phyloP scores from a whole-genome alignment of 2,329 filamentous ascomycete genomes.

The Trichoderma simmonsii region DNA sequence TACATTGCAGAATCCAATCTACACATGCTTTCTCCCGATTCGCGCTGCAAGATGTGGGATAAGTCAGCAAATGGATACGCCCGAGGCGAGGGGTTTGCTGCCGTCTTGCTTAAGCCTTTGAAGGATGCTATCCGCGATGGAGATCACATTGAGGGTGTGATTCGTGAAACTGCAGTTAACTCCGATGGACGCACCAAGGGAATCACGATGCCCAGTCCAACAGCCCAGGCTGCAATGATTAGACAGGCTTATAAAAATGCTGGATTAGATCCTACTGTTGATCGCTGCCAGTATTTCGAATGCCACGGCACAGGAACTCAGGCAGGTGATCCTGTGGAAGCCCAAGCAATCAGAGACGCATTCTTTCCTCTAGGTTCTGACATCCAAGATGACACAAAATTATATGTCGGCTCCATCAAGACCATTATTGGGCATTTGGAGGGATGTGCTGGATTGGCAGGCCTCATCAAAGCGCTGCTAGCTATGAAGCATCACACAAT shows the following conservation, averaged over 20 bases:
- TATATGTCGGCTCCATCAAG: too few species aligned
- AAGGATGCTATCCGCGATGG: too few species aligned
- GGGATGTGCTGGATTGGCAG: too few species aligned
- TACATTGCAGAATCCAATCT: constrained; percentile 18
- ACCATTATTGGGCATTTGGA: too few species aligned
- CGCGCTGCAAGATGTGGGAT: constrained; percentile 36
- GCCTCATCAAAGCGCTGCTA: constrained; percentile 13
- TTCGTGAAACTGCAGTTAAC: too few species aligned
- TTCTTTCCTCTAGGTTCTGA: background rate
- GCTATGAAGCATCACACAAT: constrained; percentile 21
- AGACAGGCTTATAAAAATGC: constrained; percentile 33
- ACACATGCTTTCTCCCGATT: constrained; percentile 22
- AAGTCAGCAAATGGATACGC: background rate
- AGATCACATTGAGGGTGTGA: too few species aligned
- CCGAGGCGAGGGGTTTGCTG: too few species aligned
- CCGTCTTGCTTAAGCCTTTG: too few species aligned
- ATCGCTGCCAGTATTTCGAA: constrained; percentile 31
- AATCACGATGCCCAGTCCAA: too few species aligned
- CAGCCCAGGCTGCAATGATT: too few species aligned
- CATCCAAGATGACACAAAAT: too few species aligned
- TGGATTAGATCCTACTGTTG: constrained; percentile 17
- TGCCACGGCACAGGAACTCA: constrained; percentile 14
- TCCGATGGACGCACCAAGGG: too few species aligned
- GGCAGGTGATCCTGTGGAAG: constrained; percentile 31
- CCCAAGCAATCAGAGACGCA: background rate